These are phyloP conservation scores for Neocatenulostroma microsporum DNA, from an alignment of 2,329 filamentous ascomycete species.

Conservation along the genomic window DNA sequence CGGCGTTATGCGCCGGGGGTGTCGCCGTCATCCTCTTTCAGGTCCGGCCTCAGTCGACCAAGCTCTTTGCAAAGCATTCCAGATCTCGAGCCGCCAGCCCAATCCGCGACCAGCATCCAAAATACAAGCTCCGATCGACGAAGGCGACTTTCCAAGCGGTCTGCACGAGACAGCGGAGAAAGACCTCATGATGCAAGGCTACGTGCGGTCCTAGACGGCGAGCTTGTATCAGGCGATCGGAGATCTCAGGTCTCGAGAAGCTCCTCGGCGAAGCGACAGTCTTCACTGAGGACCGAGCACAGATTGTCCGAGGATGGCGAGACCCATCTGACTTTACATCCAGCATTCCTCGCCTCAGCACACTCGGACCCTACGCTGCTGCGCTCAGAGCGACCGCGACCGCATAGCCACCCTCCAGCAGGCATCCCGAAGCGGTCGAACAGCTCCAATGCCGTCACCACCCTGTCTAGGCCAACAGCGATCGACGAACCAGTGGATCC, in stretches of 20 bases:
- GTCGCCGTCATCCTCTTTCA: not conserved
- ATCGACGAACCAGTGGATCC: constrained; percentile 8
- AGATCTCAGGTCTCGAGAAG: not conserved
- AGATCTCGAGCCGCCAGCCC: constrained; percentile 3
- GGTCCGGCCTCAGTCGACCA: constrained; percentile 3
- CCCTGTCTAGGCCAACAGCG: no score
- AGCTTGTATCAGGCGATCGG: no score
- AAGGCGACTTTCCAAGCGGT: not conserved
- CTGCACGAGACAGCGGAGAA: not conserved
- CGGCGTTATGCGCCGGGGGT: no score
- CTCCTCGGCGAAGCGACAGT: constrained; percentile 12
- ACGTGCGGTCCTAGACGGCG: not conserved
- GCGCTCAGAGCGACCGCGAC: constrained; percentile 3
- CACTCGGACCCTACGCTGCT: constrained; percentile 3
- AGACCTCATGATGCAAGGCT: constrained; percentile 3
- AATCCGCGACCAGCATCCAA: not conserved
- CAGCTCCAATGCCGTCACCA: no score
- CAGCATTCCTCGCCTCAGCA: constrained; percentile 9
- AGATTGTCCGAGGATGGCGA: constrained; percentile 9
- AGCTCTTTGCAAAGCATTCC: constrained; percentile 8
- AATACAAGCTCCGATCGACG: constrained; percentile 1
- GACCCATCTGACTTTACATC: constrained; percentile 7
- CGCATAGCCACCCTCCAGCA: constrained; percentile 8
- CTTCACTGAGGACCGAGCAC: constrained; percentile 17
- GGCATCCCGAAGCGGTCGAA: not conserved